These are phyloP conservation scores for Maudiozyma saulgeensis DNA, from an alignment of 805 yeast genomes.

Conservation along the genomic window DNA sequence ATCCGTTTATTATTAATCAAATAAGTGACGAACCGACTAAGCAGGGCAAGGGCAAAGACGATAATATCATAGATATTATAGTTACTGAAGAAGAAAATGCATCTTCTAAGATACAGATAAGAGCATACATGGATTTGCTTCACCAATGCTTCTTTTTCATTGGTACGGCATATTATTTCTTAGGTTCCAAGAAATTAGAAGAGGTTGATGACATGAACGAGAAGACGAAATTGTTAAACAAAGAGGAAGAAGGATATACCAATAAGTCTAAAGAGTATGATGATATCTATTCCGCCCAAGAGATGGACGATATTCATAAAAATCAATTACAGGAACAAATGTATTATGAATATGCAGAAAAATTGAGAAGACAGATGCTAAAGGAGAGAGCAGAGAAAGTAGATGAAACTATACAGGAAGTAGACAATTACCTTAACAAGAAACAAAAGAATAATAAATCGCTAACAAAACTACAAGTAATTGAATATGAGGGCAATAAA, in stretches of 20 bases:
- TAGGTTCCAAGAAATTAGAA: conserved; percentile 23
- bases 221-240: conserved; percentile 7
- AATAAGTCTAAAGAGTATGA: conserved; percentile 7
- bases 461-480: conserved; percentile 6
- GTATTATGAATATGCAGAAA: conserved; percentile 54
- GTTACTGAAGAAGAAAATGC: background rate
- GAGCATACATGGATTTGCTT: conserved; percentile 37
- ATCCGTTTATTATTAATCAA: conserved; percentile 9
- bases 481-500: conserved; percentile 10
- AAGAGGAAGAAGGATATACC: conserved; percentile 5
- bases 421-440: conserved; percentile 13
- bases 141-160: conserved; percentile 74
- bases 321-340: conserved; percentile 41
- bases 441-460: background rate
- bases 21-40: background rate
- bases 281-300: conserved; percentile 20
- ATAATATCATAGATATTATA: background rate
- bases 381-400: conserved; percentile 29
- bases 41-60: background rate
- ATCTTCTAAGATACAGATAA: conserved; percentile 7
- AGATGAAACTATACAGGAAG: conserved; percentile 17
- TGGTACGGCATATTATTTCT: conserved; percentile 35
- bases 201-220: conserved; percentile 24
- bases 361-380: conserved; percentile 43
- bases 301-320: conserved; percentile 17